Conservation (phyloP, 805 yeast genomes). For the Candida ulmi region DNA sequence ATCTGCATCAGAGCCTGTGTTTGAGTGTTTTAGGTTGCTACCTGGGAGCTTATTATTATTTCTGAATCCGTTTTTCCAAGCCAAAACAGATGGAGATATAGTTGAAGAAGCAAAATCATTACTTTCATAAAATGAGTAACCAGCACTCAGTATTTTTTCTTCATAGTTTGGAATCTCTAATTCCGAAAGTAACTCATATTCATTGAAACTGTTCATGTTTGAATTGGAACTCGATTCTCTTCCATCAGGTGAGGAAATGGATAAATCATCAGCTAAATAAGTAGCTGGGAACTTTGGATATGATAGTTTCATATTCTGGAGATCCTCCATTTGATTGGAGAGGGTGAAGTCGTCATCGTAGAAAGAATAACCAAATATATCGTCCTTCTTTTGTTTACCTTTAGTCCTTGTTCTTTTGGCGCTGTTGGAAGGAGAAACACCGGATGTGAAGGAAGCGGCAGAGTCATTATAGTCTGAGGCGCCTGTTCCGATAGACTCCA, state of each 20-base stretch:
- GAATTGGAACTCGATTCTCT: constrained; percentile 4
- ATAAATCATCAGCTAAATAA: constrained; percentile 13
- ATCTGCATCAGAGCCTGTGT: constrained; percentile 2
- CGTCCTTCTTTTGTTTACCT: constrained; percentile 2
- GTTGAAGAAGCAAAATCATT: constrained; percentile 22
- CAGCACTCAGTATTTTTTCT: constrained; percentile 28
- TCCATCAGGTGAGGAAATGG: constrained; percentile 11
- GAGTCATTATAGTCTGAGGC: no score
- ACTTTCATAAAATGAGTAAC: constrained; percentile 31
- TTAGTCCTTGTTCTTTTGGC: not conserved
- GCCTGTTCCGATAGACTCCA: not conserved
- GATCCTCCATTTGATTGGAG: constrained; percentile 16
- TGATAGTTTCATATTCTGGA: constrained; percentile 13
- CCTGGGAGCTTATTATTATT: not conserved
- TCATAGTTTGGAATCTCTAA: constrained; percentile 25
- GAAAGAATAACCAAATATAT: constrained; percentile 24
- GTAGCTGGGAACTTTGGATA: constrained; percentile 22
- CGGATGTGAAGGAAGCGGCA: not conserved
- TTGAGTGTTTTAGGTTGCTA: not conserved
- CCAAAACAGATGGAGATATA: constrained; percentile 8
- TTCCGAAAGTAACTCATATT: constrained; percentile 19
- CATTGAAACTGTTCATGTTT: constrained; percentile 9
- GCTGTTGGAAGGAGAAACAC: not conserved
- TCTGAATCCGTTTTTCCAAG: not conserved
- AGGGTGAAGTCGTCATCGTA: constrained; percentile 23